phyloP scores from a whole-genome alignment of 2,329 filamentous ascomycete species.

The Cryphonectria naterciae region DNA sequence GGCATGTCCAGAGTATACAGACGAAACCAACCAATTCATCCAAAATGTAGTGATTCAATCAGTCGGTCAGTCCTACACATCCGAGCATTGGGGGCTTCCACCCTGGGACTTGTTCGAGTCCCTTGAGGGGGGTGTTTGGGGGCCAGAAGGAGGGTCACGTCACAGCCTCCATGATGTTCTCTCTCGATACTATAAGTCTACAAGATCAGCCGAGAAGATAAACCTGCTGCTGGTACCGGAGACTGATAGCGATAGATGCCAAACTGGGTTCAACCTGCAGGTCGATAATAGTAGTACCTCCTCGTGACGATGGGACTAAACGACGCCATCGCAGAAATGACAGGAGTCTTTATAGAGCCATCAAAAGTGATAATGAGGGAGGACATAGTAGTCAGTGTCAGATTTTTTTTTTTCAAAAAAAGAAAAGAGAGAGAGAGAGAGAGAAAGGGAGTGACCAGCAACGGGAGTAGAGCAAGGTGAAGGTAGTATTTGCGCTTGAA shows the following conservation, averaged over 20 bases:
- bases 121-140: neutral
- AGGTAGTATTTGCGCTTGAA: neutral
- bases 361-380: neutral
- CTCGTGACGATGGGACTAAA: neutral
- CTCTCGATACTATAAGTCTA: neutral
- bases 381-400: neutral
- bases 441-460: neutral
- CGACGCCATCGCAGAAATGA: neutral
- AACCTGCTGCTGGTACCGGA: neutral
- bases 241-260: neutral
- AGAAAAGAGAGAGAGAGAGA: no score
- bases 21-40: neutral
- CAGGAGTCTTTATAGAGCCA: neutral
- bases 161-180: neutral
- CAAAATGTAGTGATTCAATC: neutral
- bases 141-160: neutral
- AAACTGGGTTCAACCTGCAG: neutral
- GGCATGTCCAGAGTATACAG: neutral
- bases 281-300: neutral
- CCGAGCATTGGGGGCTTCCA: neutral
- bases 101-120: neutral
- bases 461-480: neutral
- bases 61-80: neutral
- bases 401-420: neutral
- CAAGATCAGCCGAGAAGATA: neutral